Evolutionary conservation across 345 rosid genomes (phyloP), one percentile per base, ranked within the genome.

Genomic region (Bruguiera gymnorhiza): DNA sequence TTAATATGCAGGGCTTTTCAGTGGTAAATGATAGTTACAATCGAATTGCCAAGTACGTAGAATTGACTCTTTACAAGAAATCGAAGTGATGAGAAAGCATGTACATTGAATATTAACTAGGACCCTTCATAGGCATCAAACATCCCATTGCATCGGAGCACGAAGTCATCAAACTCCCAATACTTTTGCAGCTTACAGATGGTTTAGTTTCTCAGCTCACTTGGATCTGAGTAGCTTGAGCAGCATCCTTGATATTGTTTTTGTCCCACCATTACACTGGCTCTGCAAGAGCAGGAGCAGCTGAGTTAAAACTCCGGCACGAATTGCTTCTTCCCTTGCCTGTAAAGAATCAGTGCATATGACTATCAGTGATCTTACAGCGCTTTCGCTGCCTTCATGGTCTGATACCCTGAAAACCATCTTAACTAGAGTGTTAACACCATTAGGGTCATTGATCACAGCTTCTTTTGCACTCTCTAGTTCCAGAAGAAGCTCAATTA

Each of bases 331-430:
- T 60, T 86, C 87, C 59, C 91, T 75, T 3, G 86, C 88, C 70
- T 79, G 54, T 19, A 75, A 20, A 2, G 86, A 86, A 29, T 77
- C 83, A 3, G 8, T 7, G n/a, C 93, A 88, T 50, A 88, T 46
- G 4, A 73, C 60, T 63, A 69, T 80, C 1, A 88, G 78, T 1
- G 85, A 73, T 32, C 70, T 76, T 0, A 88, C 72, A 0, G 90
- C 90, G 51, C 85, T 83, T 53, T 86, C 86, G 58, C 87, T 84
- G 5, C 86, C 86, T 79, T 86, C 82, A 19, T 84, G 90, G 34
- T 83, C 86, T 1, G 87, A 84, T 11, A 86, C 90, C 74, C 83
- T 80, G 67, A 88, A 88, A 2, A 86, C 86, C 89, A 83, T 84
- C 81, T 78, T 81, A 20, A 84, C 81, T 20, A 88, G 50, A 34